Base-by-base conservation (phyloP, 257 asterid species). In the Nyctanthes arbortristis region DNA sequence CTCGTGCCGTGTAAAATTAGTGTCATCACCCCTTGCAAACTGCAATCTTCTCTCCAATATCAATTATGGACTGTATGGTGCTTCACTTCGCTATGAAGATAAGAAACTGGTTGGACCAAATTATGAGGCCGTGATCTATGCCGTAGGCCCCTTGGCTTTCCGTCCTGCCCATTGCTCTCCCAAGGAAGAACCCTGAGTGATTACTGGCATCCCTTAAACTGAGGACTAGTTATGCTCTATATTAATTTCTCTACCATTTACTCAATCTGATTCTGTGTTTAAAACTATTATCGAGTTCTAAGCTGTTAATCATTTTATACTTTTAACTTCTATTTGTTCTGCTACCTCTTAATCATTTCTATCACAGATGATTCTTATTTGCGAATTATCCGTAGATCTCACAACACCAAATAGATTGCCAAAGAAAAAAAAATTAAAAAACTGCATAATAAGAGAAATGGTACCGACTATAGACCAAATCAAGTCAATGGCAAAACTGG, bases 101-200 rank as follows among this genome's bases (percentile, higher is more conserved):
- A 88, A 90, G 83, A 88, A 80, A 59, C 27, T 92, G 12, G 31
- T 27, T 3, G 84, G 85, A 16, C 58, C 65, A 6, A 62, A 73
- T 58, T 92, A 92, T 2, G 89, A 90, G 80, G 95, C 88, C 25
- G 81, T 90, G 34, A 62, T 88, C 70, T 92, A 88, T 70, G 79
- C 96, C 40, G 93, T 86, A 0, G 88, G 91, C 1, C 95, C 93
- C 18, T 71, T 92, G 84, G 96, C 98, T 67, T 88, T 88, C 77
- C 95, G 91, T 63, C 97, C 95, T 0, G 82, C 78, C 35, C 30
- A 79, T 60, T 90, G 97, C 78, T 57, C 80, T 72, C 90, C 87
- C 32, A 75, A 81, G 71, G 78, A 65, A 68, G 63, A 76, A 37
- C 54, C 68, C 18, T 67, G 63, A 72, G 67, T 58, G 70, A 61